Percentiles rank a stretch among this genome's conserved stretches.
These are phyloP conservation scores for Boletus pseudo-olivaceus DNA, from an alignment of 768 basidiomycete genomes.

Conservation along the genomic window DNA sequence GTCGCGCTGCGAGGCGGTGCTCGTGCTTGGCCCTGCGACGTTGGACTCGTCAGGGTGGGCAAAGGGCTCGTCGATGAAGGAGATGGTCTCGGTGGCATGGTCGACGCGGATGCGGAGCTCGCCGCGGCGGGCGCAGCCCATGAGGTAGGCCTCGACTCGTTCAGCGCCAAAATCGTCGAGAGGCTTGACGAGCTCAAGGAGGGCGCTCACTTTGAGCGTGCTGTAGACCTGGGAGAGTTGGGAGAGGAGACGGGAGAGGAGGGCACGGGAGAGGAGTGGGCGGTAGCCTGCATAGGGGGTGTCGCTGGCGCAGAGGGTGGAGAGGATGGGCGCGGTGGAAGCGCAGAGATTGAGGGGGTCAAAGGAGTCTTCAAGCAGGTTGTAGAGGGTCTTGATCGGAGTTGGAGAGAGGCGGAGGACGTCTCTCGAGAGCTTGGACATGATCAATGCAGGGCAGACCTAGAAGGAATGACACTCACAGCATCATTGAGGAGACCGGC, in stretches of 20 bases:
- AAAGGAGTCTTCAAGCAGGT: constrained; percentile 87
- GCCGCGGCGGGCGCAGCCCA: constrained; percentile 85
- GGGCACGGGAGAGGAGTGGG: constrained; percentile 84
- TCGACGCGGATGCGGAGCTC: constrained; percentile 86
- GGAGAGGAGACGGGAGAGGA: constrained; percentile 85
- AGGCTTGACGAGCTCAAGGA: constrained; percentile 77
- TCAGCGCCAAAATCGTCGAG: constrained; percentile 60
- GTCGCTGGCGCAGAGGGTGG: constrained; percentile 43
- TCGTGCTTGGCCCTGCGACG: constrained; percentile 18
- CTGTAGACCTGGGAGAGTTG: constrained; percentile 93
- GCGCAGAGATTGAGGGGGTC: constrained; percentile 86
- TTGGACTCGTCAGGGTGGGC: constrained; percentile 36
- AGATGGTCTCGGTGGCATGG: constrained; percentile 80
- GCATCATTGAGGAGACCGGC: constrained; percentile 85
- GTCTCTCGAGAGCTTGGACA: constrained; percentile 69
- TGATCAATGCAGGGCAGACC: not conserved
- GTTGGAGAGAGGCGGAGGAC: constrained; percentile 77
- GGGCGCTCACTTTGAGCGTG: constrained; percentile 72
- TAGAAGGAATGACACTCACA: constrained; percentile 42
- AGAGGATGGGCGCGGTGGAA: constrained; percentile 74
- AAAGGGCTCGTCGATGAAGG: constrained; percentile 80
- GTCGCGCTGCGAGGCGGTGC: constrained; percentile 28
- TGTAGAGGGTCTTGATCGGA: constrained; percentile 74
- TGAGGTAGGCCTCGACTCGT: constrained; percentile 86
- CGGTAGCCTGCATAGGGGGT: constrained; percentile 75